Percentiles rank a stretch among this genome's conserved stretches.
Evolutionary conservation across 2,329 filamentous ascomycete genomes (phyloP).

Genomic region (Aureobasidium melanogenum): DNA sequence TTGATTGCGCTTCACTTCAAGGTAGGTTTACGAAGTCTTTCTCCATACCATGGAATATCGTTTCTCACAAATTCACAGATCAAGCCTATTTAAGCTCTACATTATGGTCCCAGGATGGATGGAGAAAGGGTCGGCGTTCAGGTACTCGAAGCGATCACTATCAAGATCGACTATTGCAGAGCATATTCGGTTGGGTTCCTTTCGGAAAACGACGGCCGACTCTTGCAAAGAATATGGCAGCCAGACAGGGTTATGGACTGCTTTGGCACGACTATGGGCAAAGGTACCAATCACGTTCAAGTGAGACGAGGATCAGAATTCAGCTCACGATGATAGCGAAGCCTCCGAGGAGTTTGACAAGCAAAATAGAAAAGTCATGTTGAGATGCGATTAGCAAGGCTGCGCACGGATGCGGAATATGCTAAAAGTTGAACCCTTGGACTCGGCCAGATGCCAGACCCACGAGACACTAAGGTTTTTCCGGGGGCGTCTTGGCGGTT

Average conservation of each 20-base stretch:
- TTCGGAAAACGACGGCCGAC: neutral
- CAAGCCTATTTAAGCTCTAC: constrained; percentile 22
- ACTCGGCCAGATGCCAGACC: neutral
- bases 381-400: neutral
- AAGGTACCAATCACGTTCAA: neutral
- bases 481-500: neutral
- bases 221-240: neutral
- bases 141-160: neutral
- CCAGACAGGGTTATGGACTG: neutral
- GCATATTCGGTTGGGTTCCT: neutral
- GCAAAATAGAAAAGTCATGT: neutral
- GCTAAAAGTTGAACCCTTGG: neutral
- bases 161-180: neutral
- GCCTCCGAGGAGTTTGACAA: neutral
- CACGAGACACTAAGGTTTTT: neutral
- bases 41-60: no score
- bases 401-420: neutral
- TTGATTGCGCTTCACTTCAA: constrained; percentile 97
- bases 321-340: neutral
- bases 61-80: constrained; percentile 18
- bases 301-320: neutral
- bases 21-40: constrained; percentile 34
- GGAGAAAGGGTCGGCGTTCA: neutral
- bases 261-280: neutral
- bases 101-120: neutral